Conservation (phyloP, 2,329 filamentous ascomycete species). For the Fusarium illudens region DNA sequence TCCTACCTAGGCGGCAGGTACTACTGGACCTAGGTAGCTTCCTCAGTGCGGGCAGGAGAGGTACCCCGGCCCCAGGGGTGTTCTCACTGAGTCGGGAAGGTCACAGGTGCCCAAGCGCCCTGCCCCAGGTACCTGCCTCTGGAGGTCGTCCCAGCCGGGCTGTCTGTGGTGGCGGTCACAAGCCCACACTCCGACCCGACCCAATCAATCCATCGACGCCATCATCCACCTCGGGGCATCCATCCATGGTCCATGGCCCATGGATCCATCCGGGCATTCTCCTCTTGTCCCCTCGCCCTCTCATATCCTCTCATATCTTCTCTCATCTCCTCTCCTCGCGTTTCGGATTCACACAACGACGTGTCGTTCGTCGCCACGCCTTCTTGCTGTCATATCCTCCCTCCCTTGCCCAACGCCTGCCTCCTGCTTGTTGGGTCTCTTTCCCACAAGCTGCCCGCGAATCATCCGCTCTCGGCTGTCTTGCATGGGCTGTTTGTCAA, state of each 20-base stretch:
- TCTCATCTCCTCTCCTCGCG: constrained; percentile 24
- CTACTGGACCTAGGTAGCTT: background rate
- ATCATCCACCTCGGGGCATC: constrained; percentile 11
- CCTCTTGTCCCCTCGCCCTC: constrained; percentile 21
- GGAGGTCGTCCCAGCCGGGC: background rate
- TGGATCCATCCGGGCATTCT: too few species aligned
- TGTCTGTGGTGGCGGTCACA: constrained; percentile 32
- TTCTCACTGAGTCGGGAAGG: constrained; percentile 21
- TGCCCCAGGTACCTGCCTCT: constrained; percentile 10
- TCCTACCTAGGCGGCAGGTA: constrained; percentile 1
- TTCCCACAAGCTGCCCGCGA: constrained; percentile 9
- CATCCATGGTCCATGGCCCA: too few species aligned
- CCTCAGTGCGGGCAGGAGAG: too few species aligned
- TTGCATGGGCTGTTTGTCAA: constrained; percentile 28
- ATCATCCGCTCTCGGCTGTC: constrained; percentile 32
- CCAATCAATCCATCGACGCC: constrained; percentile 31
- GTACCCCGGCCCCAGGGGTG: constrained; percentile 18
- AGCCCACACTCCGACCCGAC: constrained; percentile 25
- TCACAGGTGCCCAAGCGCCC: constrained; percentile 36
- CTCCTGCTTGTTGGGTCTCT: constrained; percentile 1
- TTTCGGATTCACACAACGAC: constrained; percentile 37
- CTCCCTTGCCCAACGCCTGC: constrained; percentile 11
- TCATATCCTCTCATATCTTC: constrained; percentile 23
- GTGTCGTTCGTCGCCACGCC: constrained; percentile 40
- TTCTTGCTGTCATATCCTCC: constrained; percentile 16